phyloP scores from a whole-genome alignment of 768 basidiomycete genomes.

The Mrakia hoshinonis region DNA sequence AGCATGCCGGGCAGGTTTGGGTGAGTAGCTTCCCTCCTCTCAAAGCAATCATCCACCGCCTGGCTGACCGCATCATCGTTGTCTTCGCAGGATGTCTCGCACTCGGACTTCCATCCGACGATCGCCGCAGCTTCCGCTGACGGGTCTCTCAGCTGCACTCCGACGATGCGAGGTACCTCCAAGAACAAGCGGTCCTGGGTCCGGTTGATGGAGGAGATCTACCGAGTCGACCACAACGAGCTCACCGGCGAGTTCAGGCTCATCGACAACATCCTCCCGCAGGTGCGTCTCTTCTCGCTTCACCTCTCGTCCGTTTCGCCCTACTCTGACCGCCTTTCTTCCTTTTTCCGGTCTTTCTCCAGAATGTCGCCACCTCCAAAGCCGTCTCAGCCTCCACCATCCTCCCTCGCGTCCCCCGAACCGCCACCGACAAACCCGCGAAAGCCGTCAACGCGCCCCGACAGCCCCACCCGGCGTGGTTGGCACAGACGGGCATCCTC shows the following conservation, averaged over 20 bases:
- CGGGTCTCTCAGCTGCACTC: conserved; percentile 2
- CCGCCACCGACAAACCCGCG: conserved; percentile 43
- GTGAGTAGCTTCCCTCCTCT: background rate
- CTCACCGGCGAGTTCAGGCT: conserved; percentile 67
- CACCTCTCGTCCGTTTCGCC: background rate
- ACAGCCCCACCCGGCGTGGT: conserved; percentile 55
- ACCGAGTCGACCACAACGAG: conserved; percentile 78
- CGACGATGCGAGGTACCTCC: conserved; percentile 22
- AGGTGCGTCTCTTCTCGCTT: conserved; percentile 42
- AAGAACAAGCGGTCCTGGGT: conserved; percentile 8
- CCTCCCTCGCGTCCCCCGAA: too few species aligned
- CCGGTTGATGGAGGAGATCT: conserved; percentile 43
- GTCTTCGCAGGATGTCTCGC: conserved; percentile 7
- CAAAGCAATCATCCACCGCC: background rate
- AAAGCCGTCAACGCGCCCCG: conserved; percentile 41
- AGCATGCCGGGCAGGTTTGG: conserved; percentile 26
- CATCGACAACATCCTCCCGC: conserved; percentile 75
- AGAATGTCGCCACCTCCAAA: conserved; percentile 16
- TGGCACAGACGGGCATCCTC: conserved; percentile 65
- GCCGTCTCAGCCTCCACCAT: background rate
- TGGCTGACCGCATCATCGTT: background rate
- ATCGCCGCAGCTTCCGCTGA: conserved; percentile 23
- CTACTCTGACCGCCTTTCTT: background rate
- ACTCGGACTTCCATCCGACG: conserved; percentile 27
- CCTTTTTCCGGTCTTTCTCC: background rate